phyloP scores from a whole-genome alignment of 1,284 basidiomycete genomes.

The Cutaneotrichosporon mucoides region DNA sequence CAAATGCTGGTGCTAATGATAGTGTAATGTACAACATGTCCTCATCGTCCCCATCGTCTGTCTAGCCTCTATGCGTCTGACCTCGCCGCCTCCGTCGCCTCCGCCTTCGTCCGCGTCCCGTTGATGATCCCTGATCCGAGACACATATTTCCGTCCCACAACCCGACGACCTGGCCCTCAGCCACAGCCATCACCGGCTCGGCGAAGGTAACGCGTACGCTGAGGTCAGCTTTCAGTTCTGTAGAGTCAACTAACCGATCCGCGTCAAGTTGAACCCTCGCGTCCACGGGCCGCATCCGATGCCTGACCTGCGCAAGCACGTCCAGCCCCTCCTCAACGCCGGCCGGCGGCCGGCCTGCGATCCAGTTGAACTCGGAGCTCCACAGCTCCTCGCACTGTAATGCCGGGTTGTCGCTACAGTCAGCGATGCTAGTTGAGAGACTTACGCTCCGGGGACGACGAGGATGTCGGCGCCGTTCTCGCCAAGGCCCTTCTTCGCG shows the following conservation, averaged over 20 bases:
- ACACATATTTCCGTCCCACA: constrained; percentile 74
- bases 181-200: constrained; percentile 67
- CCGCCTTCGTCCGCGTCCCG: constrained; percentile 19
- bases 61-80: not conserved
- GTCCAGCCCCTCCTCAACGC: constrained; percentile 51
- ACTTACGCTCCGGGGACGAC: constrained; percentile 59
- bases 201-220: constrained; percentile 52
- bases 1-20: not conserved
- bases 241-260: not conserved
- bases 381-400: constrained; percentile 56
- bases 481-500: constrained; percentile 61
- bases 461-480: constrained; percentile 59
- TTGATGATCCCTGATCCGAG: constrained; percentile 73
- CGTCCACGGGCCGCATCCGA: constrained; percentile 56
- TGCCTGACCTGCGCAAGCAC: constrained; percentile 67
- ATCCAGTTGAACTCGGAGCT: constrained; percentile 68
- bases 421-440: too few species aligned
- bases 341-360: constrained; percentile 55
- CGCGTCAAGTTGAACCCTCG: constrained; percentile 27
- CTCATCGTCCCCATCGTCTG: too few species aligned
- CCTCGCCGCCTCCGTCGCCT: not conserved
- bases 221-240: not conserved
- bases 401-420: constrained; percentile 58
- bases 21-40: too few species aligned
- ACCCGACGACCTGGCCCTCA: constrained; percentile 69